phyloP scores from a whole-genome alignment of 2,329 filamentous ascomycete species.

The Paracoccidioides lutzii region DNA sequence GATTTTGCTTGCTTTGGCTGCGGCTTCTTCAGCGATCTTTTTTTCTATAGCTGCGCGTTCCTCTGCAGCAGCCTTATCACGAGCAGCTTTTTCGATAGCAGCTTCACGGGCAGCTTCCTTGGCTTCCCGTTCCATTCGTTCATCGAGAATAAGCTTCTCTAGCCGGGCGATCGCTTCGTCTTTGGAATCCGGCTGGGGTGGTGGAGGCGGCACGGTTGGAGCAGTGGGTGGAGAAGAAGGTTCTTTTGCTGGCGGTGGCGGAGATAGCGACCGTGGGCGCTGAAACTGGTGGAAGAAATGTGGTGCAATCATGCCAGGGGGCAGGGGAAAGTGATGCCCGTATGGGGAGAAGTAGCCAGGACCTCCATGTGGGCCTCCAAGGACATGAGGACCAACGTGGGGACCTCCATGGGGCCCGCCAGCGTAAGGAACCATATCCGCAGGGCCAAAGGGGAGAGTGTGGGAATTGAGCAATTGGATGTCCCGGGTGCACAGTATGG shows the following conservation, averaged over 20 bases:
- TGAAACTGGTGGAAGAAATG: constrained; percentile 26
- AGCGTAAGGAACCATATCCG: constrained; percentile 28
- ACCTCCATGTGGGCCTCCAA: not conserved
- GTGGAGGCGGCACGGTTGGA: constrained; percentile 16
- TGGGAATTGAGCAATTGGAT: constrained; percentile 11
- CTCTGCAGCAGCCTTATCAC: constrained; percentile 22
- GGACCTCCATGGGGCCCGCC: constrained; percentile 18
- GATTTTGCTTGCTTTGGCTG: constrained; percentile 18
- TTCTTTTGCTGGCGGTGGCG: constrained; percentile 11
- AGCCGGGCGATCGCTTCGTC: constrained; percentile 49
- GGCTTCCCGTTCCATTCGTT: constrained; percentile 30
- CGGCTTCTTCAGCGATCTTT: constrained; percentile 30
- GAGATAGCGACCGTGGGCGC: constrained; percentile 23
- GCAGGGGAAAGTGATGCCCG: constrained; percentile 23
- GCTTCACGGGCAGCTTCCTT: constrained; percentile 29
- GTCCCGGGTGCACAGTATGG: constrained; percentile 13
- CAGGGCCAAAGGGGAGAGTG: constrained; percentile 18
- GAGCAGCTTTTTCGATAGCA: constrained; percentile 42
- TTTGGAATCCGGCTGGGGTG: constrained; percentile 31
- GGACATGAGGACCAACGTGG: not conserved
- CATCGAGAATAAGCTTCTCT: constrained; percentile 42
- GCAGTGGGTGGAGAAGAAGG: constrained; percentile 15
- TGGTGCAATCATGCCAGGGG: constrained; percentile 23
- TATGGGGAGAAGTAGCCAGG: constrained; percentile 14
- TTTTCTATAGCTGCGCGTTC: constrained; percentile 29